Base-by-base conservation (phyloP, 106 monocot genomes). In the Allium sativum region DNA sequence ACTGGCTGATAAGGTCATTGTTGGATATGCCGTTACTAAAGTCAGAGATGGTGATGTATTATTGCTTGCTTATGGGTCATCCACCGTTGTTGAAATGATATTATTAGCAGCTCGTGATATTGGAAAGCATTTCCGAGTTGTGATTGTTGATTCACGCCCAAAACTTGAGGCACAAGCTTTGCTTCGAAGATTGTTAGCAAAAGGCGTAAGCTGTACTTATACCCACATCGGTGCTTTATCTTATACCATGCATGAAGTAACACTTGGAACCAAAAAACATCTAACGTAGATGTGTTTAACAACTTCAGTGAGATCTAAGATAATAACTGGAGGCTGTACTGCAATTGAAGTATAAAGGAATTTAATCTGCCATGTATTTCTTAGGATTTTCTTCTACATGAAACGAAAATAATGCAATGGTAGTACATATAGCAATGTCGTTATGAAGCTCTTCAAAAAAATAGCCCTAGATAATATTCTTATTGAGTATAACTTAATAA, bases 151-250 rank as follows among this genome's bases (percentile, higher is more conserved):
- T 52, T 91, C 96, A 63, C 84, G 91, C 21, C 96, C 96, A 68
- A 91, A 87, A 74, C 84, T 87, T 72, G 96, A 91, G 73, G 96
- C 91, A 11, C 72, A 88, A 72, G 62, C 48, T 55, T 77, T 98
- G 46, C 82, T 91, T 20, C 76, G 68, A 50, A 91, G 79, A 54
- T 64, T 98, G 54, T 77, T 98, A 47, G 76, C 54, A 56, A 91
- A 81, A 68, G 96, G 96, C 12, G 21, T 98, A 42, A 70, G 72
- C 48, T 98, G 96, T 70, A 91, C 91, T 18, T 98, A 98, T 59
- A 91, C 88, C n/a, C 96, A 98, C 66, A 74, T 98, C 57, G 91
- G 91, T 85, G 96, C 84, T n/a, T 58, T 98, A 65, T 90, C 96
- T 40, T 98, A 98, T 68, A 82, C 88, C 65, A 98, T 98, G 91